These are phyloP conservation scores for Xerocomus nothofagi DNA, from an alignment of 1,284 basidiomycete species.

Conservation along the genomic window DNA sequence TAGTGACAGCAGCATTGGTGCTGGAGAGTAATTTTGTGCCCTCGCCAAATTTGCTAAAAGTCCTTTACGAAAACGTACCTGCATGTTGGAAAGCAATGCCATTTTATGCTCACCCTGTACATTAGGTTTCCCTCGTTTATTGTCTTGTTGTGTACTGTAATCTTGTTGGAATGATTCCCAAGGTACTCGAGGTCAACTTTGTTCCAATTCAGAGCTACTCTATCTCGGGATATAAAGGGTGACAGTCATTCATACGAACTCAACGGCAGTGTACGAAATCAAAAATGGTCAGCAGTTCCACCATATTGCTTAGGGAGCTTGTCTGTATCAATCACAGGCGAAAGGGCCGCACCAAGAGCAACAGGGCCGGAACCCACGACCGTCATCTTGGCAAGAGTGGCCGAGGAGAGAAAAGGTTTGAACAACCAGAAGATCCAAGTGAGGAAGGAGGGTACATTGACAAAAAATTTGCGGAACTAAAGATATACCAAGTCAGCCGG, in stretches of 20 bases:
- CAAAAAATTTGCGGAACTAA: conserved; percentile 75
- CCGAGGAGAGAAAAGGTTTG: conserved; percentile 67
- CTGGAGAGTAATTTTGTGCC: conserved; percentile 18
- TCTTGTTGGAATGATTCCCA: not conserved
- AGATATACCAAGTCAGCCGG: not conserved
- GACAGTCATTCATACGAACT: not conserved
- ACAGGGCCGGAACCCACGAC: conserved; percentile 66
- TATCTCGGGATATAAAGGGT: not conserved
- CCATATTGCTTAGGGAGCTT: conserved; percentile 70
- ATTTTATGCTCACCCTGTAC: not conserved
- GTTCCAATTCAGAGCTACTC: not conserved
- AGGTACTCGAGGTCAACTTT: not conserved
- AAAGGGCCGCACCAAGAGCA: conserved; percentile 57
- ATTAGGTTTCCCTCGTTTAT: not conserved
- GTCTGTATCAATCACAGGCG: conserved; percentile 50
- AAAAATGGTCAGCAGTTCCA: conserved; percentile 45
- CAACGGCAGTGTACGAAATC: not conserved
- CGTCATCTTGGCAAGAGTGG: conserved; percentile 73
- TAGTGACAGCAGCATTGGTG: conserved; percentile 32
- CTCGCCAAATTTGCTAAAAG: not conserved
- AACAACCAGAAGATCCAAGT: conserved; percentile 84
- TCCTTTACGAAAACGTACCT: not conserved
- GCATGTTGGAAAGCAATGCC: not conserved
- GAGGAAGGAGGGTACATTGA: conserved; percentile 72
- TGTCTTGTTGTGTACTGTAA: conserved; percentile 1